Percentiles rank a stretch among this genome's conserved stretches.
Evolutionary conservation across 2,329 filamentous ascomycete genomes (phyloP).

Genomic region (Magnaporthiopsis incrustans): DNA sequence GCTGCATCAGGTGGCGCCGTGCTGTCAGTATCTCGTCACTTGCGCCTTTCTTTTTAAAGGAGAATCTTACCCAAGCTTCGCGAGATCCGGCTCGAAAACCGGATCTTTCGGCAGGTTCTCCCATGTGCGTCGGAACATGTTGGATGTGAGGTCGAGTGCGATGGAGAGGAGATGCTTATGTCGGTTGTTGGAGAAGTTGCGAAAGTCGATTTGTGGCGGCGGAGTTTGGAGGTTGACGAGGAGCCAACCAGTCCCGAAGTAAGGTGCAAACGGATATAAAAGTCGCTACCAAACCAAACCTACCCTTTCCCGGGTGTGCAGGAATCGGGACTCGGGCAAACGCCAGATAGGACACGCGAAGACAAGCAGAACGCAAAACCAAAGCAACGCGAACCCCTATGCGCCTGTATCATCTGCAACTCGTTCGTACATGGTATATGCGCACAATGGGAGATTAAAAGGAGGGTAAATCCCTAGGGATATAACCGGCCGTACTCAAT

Average conservation of each 20-base stretch:
- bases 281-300: not conserved
- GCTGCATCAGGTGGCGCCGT: slow-evolving; percentile 31
- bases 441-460: too few species aligned
- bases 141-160: slow-evolving; percentile 13
- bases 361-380: not conserved
- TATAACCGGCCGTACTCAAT: too few species aligned
- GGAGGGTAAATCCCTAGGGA: too few species aligned
- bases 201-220: not conserved
- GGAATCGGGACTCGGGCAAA: not conserved
- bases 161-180: not conserved
- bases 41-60: not conserved
- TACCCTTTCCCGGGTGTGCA: not conserved
- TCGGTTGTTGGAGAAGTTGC: not conserved
- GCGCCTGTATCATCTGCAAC: not conserved
- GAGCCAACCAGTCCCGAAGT: not conserved
- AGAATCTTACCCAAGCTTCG: slow-evolving; percentile 59
- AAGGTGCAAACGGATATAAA: not conserved
- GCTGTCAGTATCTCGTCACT: not conserved
- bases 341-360: not conserved
- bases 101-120: slow-evolving; percentile 64
- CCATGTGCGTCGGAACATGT: slow-evolving; percentile 70
- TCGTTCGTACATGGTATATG: too few species aligned
- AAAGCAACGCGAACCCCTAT: not conserved
- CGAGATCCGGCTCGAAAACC: slow-evolving; percentile 55
- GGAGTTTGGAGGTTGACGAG: not conserved